These are phyloP conservation scores for Zygoascus sp. DNA, from an alignment of 1,139 yeast species.

Conservation along the genomic window DNA sequence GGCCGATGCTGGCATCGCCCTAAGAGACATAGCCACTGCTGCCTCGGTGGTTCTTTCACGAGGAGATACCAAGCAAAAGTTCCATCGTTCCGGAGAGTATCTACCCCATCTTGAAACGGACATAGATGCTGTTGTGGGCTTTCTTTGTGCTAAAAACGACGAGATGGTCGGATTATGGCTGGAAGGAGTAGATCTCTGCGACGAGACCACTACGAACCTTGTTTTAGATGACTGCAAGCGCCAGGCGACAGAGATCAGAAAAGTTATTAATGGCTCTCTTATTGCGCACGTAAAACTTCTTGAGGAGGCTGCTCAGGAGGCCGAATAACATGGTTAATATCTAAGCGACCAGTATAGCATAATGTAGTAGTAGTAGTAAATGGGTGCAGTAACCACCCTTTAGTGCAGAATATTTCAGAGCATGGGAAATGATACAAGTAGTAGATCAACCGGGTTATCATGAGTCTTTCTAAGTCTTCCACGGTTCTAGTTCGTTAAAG, in stretches of 20 bases:
- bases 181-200: conserved; percentile 26
- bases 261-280: conserved; percentile 27
- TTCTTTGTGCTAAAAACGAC: conserved; percentile 50
- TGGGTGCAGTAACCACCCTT: too few relatives aligned
- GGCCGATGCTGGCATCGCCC: conserved; percentile 77
- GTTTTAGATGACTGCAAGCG: conserved; percentile 20
- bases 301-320: conserved; percentile 4
- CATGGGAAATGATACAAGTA: too few relatives aligned
- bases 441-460: too few relatives aligned
- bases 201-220: conserved; percentile 17
- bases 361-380: too few relatives aligned
- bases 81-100: neutral
- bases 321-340: neutral
- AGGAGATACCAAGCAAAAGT: neutral
- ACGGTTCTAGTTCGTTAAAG: too few relatives aligned
- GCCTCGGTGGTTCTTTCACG: conserved; percentile 44
- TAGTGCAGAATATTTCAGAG: too few relatives aligned
- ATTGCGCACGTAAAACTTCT: conserved; percentile 20
- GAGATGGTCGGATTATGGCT: conserved; percentile 55
- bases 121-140: conserved; percentile 45
- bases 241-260: conserved; percentile 22
- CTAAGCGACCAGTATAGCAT: neutral
- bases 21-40: conserved; percentile 71
- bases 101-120: conserved; percentile 17
- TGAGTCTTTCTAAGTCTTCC: too few relatives aligned